Conservation (phyloP, 108 stramenopile genomes). For the Schizochytrium sp. region DNA sequence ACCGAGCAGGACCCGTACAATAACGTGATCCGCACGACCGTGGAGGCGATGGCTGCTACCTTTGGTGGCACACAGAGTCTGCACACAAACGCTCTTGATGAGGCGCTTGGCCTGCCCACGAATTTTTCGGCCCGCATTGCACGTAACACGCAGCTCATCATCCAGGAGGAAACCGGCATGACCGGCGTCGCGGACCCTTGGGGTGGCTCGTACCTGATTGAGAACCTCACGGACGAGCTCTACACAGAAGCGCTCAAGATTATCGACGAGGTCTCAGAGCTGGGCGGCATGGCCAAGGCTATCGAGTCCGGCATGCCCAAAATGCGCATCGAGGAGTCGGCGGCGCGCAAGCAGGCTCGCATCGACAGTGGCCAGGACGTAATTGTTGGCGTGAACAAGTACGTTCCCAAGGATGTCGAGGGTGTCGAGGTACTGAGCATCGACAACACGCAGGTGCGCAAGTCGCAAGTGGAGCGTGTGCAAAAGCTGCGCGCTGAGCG, state of each 20-base stretch:
- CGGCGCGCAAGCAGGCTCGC: slow-evolving; percentile 83
- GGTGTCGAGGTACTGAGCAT: slow-evolving; percentile 69
- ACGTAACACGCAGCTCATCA: slow-evolving; percentile 88
- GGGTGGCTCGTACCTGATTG: slow-evolving; percentile 96
- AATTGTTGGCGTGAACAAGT: slow-evolving; percentile 96
- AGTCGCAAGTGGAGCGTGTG: slow-evolving; percentile 67
- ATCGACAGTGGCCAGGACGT: slow-evolving; percentile 73
- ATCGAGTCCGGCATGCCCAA: slow-evolving; percentile 90
- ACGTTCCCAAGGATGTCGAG: slow-evolving; percentile 63
- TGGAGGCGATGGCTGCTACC: slow-evolving; percentile 94
- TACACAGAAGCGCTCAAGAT: slow-evolving; percentile 71
- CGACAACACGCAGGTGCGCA: slow-evolving; percentile 74
- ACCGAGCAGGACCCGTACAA: slow-evolving; percentile 96
- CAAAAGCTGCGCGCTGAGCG: slow-evolving; percentile 59
- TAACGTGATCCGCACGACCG: slow-evolving; percentile 89
- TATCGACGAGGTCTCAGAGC: slow-evolving; percentile 77
- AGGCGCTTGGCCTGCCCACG: slow-evolving; percentile 93
- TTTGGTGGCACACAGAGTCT: slow-evolving; percentile 94
- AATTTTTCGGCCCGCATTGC: slow-evolving; percentile 89
- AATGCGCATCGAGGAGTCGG: slow-evolving; percentile 87
- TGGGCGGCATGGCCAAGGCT: slow-evolving; percentile 93
- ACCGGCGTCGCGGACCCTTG: slow-evolving; percentile 79
- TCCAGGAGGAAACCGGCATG: slow-evolving; percentile 92
- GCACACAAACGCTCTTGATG: slow-evolving; percentile 97
- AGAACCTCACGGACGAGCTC: slow-evolving; percentile 84